Percentiles rank a stretch among this genome's conserved stretches.
Conservation (phyloP, 75 land plant genomes). For the Pinus taeda region DNA sequence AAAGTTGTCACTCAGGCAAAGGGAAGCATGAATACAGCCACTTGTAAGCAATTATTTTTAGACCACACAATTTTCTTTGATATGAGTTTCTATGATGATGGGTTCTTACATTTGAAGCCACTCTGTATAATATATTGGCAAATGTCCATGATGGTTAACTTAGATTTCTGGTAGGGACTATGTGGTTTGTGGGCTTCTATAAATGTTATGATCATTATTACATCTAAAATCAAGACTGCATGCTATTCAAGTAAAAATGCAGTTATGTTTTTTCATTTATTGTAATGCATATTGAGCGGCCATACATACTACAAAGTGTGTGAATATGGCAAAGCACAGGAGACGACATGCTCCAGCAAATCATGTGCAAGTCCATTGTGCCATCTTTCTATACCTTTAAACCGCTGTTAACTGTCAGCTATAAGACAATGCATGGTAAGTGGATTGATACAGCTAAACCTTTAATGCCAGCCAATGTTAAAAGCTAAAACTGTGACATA, state of each 20-base stretch:
- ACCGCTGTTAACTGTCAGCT: not conserved
- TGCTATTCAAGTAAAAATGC: not conserved
- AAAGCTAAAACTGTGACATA: not conserved
- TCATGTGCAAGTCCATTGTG: not conserved
- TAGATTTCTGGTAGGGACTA: not conserved
- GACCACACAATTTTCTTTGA: not conserved
- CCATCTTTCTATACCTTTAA: not conserved
- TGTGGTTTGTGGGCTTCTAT: not conserved
- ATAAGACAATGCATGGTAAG: not conserved
- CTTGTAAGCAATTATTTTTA: constrained; percentile 1
- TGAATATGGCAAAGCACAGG: not conserved
- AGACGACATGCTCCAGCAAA: not conserved
- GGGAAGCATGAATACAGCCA: not conserved
- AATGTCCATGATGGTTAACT: too few relatives aligned
- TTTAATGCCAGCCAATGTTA: not conserved
- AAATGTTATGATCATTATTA: not conserved
- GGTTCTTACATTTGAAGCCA: not conserved
- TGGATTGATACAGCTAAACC: not conserved
- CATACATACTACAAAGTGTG: not conserved
- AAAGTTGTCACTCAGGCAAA: not conserved
- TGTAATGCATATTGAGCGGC: not conserved
- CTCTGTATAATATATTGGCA: too few relatives aligned
- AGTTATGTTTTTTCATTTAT: not conserved
- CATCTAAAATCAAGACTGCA: not conserved
- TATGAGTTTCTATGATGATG: not conserved